Percentiles rank a stretch among this genome's conserved stretches.
phyloP scores from a whole-genome alignment of 805 yeast genomes.

The Ogataea chonburiensis region DNA sequence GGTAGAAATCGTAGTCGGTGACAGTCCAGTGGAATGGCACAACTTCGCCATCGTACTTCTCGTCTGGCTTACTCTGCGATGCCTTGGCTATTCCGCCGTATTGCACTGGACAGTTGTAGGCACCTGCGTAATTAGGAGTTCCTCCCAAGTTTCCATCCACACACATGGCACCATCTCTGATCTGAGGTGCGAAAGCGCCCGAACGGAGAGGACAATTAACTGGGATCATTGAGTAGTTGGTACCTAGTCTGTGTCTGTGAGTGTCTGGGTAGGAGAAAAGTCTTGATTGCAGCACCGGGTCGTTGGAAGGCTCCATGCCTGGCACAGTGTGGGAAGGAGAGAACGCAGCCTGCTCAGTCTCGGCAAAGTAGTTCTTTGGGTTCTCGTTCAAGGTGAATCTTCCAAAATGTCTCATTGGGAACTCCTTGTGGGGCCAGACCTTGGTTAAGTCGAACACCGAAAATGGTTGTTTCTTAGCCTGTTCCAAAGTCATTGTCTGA shows the following conservation, averaged over 20 bases:
- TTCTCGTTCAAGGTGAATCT: constrained; percentile 75
- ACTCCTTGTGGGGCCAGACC: constrained; percentile 86
- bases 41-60: constrained; percentile 34
- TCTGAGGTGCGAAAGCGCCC: constrained; percentile 60
- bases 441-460: constrained; percentile 89
- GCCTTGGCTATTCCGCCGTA: constrained; percentile 40
- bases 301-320: constrained; percentile 78
- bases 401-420: constrained; percentile 86
- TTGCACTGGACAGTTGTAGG: constrained; percentile 50
- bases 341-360: constrained; percentile 82
- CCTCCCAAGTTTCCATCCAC: constrained; percentile 71
- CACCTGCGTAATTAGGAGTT: constrained; percentile 70
- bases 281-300: constrained; percentile 81
- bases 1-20: constrained; percentile 67
- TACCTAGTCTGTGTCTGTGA: constrained; percentile 77
- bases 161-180: constrained; percentile 80
- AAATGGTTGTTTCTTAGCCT: constrained; percentile 72
- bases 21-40: constrained; percentile 84
- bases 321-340: constrained; percentile 86
- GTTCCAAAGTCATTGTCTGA: constrained; percentile 82
- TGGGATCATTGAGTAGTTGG: constrained; percentile 82
- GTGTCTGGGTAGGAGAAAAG: constrained; percentile 83
- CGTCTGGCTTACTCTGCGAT: constrained; percentile 30
- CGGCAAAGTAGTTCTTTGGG: constrained; percentile 85
- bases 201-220: constrained; percentile 77